A percentile compares a stretch with the other conserved stretches of the same genome.
These are phyloP conservation scores for Arxiozyma slooffiae DNA, from an alignment of 1,139 yeast species.

Conservation along the genomic window DNA sequence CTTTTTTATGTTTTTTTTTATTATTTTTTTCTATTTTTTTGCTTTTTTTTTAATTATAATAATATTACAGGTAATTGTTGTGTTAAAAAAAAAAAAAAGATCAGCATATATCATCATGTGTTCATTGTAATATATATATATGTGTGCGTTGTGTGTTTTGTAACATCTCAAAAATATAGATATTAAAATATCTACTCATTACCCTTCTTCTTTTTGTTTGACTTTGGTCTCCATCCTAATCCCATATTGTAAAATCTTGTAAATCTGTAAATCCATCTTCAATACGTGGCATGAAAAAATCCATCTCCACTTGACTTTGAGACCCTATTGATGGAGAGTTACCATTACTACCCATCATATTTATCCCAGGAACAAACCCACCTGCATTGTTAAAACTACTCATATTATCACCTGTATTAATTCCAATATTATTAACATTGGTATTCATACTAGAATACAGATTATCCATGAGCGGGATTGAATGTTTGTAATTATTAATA, in stretches of 20 bases:
- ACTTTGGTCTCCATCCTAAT: too few species aligned
- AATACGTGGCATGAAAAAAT: conserved; percentile 9
- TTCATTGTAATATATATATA: too few species aligned
- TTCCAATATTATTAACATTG: not conserved
- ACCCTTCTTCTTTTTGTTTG: too few species aligned
- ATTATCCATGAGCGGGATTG: not conserved
- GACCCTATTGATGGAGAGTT: conserved; percentile 2
- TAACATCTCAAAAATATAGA: too few species aligned
- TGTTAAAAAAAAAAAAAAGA: too few species aligned
- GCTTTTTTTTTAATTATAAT: too few species aligned
- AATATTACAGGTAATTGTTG: too few species aligned
- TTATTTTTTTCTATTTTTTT: not conserved
- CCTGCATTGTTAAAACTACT: not conserved
- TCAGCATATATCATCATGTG: too few species aligned
- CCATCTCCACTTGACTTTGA: conserved; percentile 3
- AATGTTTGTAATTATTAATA: not conserved
- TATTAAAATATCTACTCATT: not conserved
- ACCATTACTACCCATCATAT: not conserved
- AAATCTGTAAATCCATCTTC: conserved; percentile 13
- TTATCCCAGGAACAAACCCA: not conserved
- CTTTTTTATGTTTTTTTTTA: too few species aligned
- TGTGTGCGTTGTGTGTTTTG: too few species aligned
- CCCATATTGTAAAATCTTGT: conserved; percentile 14
- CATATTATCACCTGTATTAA: not conserved
- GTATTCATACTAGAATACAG: not conserved